Percentiles rank a stretch among this genome's conserved stretches.
These are phyloP conservation scores for Triticum aestivum DNA, from an alignment of 176 grass and related monocot genomes.

Conservation along the genomic window IWGSC_CS_RefSeq_v2.1 NC_057797.1:46422274-46422773, in stretches of 20 bases:
- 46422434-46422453: too few species aligned
- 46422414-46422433: not conserved
- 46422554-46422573: not conserved
- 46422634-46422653: not conserved
- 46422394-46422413: not conserved
- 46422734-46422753: not conserved
- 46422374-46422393: not conserved
- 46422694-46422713: not conserved
- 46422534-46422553: not conserved
- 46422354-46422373: not conserved
- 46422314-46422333: not conserved
- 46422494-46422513: not conserved
- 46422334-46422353: too few species aligned
- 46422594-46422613: not conserved
- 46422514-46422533: not conserved
- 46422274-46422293: slow-evolving; percentile 8
- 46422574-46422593: slow-evolving; percentile 4
- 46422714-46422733: not conserved
- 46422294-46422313: slow-evolving; percentile 14
- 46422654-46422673: not conserved
- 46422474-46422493: not conserved
- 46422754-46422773: not conserved
- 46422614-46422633: not conserved
- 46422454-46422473: not conserved
- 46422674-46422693: not conserved